phyloP scores from a whole-genome alignment of 768 basidiomycete species.

The Naganishia randhawae region DNA sequence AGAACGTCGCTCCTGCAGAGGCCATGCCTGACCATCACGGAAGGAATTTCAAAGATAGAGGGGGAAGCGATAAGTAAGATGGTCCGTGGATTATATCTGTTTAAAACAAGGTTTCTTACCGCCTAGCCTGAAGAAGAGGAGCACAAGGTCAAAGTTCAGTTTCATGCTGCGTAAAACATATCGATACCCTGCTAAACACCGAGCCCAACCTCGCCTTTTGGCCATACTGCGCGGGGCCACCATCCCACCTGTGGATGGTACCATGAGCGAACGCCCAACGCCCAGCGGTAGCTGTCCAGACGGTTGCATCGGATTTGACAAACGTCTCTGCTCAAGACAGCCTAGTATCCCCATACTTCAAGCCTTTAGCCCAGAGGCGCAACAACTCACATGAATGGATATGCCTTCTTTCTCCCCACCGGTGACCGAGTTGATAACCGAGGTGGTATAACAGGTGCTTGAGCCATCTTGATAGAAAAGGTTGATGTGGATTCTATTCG shows the following conservation, averaged over 20 bases:
- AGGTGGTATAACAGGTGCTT: slow-evolving; percentile 17
- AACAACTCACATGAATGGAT: slow-evolving; percentile 31
- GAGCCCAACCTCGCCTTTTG: neutral
- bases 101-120: slow-evolving; percentile 4
- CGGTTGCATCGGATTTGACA: no score
- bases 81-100: no score
- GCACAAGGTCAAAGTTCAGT: neutral
- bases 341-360: no score
- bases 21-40: slow-evolving; percentile 6
- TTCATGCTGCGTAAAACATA: neutral
- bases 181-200: neutral
- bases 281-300: no score
- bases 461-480: neutral
- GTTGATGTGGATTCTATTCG: neutral
- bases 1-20: slow-evolving; percentile 20
- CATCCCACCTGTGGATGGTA: no score
- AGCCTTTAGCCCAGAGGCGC: neutral
- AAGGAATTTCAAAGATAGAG: neutral
- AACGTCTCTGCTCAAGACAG: no score
- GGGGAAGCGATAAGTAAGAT: neutral
- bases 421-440: slow-evolving; percentile 7
- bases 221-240: no score
- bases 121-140: slow-evolving; percentile 22
- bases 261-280: neutral
- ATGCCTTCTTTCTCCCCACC: slow-evolving; percentile 25